A percentile compares a stretch with the other conserved stretches of the same genome.
These are phyloP conservation scores for Noccaea caerulescens DNA, from an alignment of 345 rosid species.

Conservation along the genomic window DNA sequence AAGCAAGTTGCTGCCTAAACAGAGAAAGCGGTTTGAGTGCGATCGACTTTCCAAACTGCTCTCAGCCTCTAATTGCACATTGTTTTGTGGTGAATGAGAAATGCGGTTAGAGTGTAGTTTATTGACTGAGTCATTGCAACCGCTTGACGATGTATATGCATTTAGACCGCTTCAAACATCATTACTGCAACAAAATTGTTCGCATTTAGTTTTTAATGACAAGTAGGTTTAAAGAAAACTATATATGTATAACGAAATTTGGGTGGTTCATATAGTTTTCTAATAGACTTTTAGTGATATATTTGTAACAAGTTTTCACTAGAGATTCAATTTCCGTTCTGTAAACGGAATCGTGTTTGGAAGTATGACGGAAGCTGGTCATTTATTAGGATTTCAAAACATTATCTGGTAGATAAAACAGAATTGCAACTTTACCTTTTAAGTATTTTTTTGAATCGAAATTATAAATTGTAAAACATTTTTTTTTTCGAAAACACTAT, in stretches of 20 bases:
- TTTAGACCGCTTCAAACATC: background rate
- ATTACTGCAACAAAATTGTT: background rate
- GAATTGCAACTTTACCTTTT: background rate
- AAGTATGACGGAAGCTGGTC: background rate
- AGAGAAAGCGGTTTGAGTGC: background rate
- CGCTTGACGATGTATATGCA: background rate
- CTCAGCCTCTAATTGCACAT: background rate
- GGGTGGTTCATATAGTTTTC: background rate
- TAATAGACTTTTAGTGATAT: background rate
- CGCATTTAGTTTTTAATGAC: background rate
- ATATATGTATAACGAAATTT: background rate
- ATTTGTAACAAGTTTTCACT: background rate
- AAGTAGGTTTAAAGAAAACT: background rate
- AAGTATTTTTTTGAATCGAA: background rate
- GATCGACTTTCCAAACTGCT: conserved; percentile 7
- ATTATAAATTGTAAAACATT: background rate
- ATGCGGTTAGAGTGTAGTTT: background rate
- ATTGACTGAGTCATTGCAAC: background rate
- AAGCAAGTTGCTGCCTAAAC: background rate
- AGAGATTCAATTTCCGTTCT: background rate
- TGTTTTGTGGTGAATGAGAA: background rate
- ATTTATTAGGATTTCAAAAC: background rate
- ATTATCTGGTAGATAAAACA: background rate
- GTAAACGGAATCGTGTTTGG: background rate
- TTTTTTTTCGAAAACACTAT: too few species aligned